A percentile compares a stretch with the other conserved stretches of the same genome.
These are phyloP conservation scores for Rutstroemia sp. DNA, from an alignment of 2,329 filamentous ascomycete genomes.

Conservation along the genomic window DNA sequence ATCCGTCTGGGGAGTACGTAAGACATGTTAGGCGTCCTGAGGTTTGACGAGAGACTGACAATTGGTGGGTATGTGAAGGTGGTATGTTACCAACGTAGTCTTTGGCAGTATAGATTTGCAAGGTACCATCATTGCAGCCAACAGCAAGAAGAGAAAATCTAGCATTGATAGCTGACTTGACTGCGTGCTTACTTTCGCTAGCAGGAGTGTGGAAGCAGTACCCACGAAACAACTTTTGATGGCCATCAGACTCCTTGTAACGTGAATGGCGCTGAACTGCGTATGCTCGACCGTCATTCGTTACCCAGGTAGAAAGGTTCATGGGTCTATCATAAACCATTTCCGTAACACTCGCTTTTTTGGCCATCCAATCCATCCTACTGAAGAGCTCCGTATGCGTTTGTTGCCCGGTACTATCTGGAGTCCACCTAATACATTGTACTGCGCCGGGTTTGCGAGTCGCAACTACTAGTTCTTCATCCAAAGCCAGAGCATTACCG, in stretches of 20 bases:
- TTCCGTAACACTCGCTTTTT: constrained; percentile 66
- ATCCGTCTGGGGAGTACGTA: constrained; percentile 88
- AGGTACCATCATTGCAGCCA: constrained; percentile 69
- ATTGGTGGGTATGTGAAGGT: constrained; percentile 68
- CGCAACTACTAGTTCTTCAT: constrained; percentile 87
- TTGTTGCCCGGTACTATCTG: constrained; percentile 73
- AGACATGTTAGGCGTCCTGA: constrained; percentile 69
- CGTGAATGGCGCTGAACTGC: constrained; percentile 69
- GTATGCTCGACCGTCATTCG: constrained; percentile 78
- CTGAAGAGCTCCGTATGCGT: constrained; percentile 86
- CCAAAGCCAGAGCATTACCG: constrained; percentile 75
- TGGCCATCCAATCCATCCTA: constrained; percentile 78
- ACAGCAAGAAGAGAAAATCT: constrained; percentile 90
- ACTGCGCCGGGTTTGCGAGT: constrained; percentile 89
- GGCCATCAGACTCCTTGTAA: constrained; percentile 36
- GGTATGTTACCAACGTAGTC: constrained; percentile 94
- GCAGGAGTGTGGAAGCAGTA: constrained; percentile 81
- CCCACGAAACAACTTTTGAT: constrained; percentile 68
- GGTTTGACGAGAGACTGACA: constrained; percentile 58
- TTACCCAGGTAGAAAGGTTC: constrained; percentile 92
- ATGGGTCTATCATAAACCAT: constrained; percentile 95
- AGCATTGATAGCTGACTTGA: constrained; percentile 80
- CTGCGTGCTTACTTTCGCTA: constrained; percentile 50
- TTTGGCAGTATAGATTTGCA: constrained; percentile 84
- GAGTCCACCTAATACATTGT: constrained; percentile 92